Evolutionary conservation across 116 monocot genomes (phyloP).

Genomic region (Trichopus zeylanicus): DNA sequence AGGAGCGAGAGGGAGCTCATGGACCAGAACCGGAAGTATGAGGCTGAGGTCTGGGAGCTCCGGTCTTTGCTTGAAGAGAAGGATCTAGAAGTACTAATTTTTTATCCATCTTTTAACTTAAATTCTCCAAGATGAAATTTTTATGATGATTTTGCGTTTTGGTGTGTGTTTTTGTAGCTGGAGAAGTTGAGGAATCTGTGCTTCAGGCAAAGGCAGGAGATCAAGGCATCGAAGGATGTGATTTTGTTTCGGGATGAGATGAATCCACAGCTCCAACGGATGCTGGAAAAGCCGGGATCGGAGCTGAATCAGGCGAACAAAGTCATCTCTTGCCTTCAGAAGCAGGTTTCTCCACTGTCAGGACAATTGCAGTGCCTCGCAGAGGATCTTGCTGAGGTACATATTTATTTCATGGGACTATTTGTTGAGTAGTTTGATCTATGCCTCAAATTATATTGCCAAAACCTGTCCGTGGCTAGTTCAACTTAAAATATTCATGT

Average conservation of each 20-base stretch:
- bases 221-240: conserved; percentile 80
- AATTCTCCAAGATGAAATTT: background rate
- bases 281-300: conserved; percentile 52
- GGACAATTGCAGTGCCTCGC: conserved; percentile 68
- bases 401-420: background rate
- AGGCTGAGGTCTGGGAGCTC: conserved; percentile 54
- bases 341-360: conserved; percentile 71
- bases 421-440: too few species aligned
- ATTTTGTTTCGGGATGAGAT: conserved; percentile 73
- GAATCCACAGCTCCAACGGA: conserved; percentile 39
- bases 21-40: conserved; percentile 51
- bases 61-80: conserved; percentile 47
- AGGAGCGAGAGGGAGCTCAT: conserved; percentile 94
- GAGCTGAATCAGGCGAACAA: conserved; percentile 75
- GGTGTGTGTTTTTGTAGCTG: conserved; percentile 23
- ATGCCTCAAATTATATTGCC: too few species aligned
- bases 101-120: background rate
- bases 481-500: too few species aligned
- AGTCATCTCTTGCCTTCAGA: conserved; percentile 64
- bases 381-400: conserved; percentile 85
- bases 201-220: conserved; percentile 83
- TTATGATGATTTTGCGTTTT: background rate
- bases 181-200: conserved; percentile 84
- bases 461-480: too few species aligned
- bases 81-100: conserved; percentile 34